Evolutionary conservation across 345 rosid genomes (phyloP).

Genomic region (Arabis alpina): DNA sequence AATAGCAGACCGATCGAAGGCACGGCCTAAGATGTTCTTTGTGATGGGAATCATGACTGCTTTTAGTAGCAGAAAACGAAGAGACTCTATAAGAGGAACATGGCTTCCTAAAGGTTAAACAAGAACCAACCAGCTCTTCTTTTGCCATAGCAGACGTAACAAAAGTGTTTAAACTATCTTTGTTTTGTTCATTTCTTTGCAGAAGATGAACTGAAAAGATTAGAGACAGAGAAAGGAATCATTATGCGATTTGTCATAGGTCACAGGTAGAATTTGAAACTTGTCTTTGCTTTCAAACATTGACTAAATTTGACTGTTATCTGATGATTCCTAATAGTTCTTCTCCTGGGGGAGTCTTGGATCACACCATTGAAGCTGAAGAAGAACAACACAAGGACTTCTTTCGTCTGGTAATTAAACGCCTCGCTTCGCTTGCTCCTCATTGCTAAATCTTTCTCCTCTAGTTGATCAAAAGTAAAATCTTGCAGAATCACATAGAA

Average conservation of each 20-base stretch:
- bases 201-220: slow-evolving; percentile 65
- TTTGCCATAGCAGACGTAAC: slow-evolving; percentile 3
- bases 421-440: too few relatives aligned
- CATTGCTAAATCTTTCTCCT: not conserved
- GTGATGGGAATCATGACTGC: slow-evolving; percentile 91
- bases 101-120: slow-evolving; percentile 88
- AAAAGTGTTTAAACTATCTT: slow-evolving; percentile 13
- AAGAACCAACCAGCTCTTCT: slow-evolving; percentile 11
- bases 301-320: slow-evolving; percentile 48
- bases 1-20: slow-evolving; percentile 52
- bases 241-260: slow-evolving; percentile 85
- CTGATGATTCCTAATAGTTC: slow-evolving; percentile 26
- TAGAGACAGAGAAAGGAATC: slow-evolving; percentile 85
- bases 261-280: slow-evolving; percentile 69
- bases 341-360: slow-evolving; percentile 72
- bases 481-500: slow-evolving; percentile 74
- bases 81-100: slow-evolving; percentile 73
- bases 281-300: slow-evolving; percentile 63
- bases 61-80: slow-evolving; percentile 82
- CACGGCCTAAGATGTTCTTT: slow-evolving; percentile 73
- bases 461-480: slow-evolving; percentile 46
- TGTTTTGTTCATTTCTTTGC: slow-evolving; percentile 38
- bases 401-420: slow-evolving; percentile 54
- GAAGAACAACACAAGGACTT: slow-evolving; percentile 72
- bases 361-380: slow-evolving; percentile 69